Evolutionary conservation across 441 rosid species (phyloP), one percentile per base, ranked within the genome.

Genomic region (Codiaeum variegatum): DNA sequence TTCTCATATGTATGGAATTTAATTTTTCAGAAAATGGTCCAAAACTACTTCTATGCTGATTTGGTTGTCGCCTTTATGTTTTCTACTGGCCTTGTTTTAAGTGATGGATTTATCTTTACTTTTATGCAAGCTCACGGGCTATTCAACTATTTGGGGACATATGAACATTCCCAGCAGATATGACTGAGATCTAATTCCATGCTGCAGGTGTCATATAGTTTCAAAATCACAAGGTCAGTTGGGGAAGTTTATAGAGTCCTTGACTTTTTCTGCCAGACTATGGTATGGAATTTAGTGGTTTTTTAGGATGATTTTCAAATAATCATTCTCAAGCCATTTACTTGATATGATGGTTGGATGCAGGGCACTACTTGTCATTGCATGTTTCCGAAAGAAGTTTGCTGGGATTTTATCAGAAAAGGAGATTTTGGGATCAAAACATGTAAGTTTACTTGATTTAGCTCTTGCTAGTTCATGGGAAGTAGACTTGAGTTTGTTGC

Each of bases 301-400:
- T 68, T 76, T 1, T 49, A 38, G 11, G 61, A 29, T 64, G 60
- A 24, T 72, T 49, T 11, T 23, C 62, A 52, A 40, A 54, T 52
- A 72, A 21, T 44, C 38, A 52, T 69, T 62, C 58, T 70, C 47
- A 51, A 18, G 80, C 78, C 67, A 26, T 76, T 70, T 55, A 58
- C 68, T 69, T 77, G 21, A 67, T 36, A 16, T 69, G 70, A 61
- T 67, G 76, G 36, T 75, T 75, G 69, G 80, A 82, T 87, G 71
- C 83, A 95, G 99, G 99, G 87, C 84, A 67, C 75, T 95, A 59
- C 91, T 93, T 59, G 82, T 88, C 38, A 78, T 87, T 77, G 80
- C 87, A 59, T 86, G 95, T 84, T 88, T 95, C 79, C 85, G 75
- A 72, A 84, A 81, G 81, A 89, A 87, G 76, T 88, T 93, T 76